Conservation (phyloP, 768 basidiomycete species). For the Agaricus blazei region DNA sequence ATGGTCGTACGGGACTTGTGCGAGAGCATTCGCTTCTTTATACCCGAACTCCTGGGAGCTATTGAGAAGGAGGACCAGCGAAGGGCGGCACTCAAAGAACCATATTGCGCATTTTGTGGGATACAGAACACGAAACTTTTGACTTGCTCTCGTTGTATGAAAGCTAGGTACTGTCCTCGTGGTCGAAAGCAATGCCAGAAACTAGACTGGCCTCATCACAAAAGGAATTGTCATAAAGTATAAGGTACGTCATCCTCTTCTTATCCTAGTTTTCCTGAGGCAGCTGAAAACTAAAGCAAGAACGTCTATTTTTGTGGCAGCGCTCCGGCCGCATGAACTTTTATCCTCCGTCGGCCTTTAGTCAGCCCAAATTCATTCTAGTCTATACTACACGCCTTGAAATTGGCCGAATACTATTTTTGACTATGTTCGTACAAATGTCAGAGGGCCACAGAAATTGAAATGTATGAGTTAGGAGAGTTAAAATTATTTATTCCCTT, state of each 20-base stretch:
- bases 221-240: slow-evolving; percentile 24
- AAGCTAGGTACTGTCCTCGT: slow-evolving; percentile 28
- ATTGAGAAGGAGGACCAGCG: slow-evolving; percentile 27
- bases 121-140: slow-evolving; percentile 20
- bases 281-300: no score
- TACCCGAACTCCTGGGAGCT: slow-evolving; percentile 14
- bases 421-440: no score
- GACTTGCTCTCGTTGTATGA: slow-evolving; percentile 30
- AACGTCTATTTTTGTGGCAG: no score
- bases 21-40: neutral
- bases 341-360: no score
- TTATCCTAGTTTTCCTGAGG: neutral
- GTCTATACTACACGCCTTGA: no score
- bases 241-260: slow-evolving; percentile 7
- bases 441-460: no score
- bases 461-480: no score
- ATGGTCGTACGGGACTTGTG: slow-evolving; percentile 21
- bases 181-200: slow-evolving; percentile 28
- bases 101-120: slow-evolving; percentile 31
- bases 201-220: slow-evolving; percentile 36
- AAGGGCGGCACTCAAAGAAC: slow-evolving; percentile 18
- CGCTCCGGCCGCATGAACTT: no score
- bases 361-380: no score
- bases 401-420: no score
- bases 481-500: no score